Percentiles rank a stretch among this genome's conserved stretches.
Evolutionary conservation across 768 basidiomycete species (phyloP).

Genomic region (Gautieria morchelliformis): DNA sequence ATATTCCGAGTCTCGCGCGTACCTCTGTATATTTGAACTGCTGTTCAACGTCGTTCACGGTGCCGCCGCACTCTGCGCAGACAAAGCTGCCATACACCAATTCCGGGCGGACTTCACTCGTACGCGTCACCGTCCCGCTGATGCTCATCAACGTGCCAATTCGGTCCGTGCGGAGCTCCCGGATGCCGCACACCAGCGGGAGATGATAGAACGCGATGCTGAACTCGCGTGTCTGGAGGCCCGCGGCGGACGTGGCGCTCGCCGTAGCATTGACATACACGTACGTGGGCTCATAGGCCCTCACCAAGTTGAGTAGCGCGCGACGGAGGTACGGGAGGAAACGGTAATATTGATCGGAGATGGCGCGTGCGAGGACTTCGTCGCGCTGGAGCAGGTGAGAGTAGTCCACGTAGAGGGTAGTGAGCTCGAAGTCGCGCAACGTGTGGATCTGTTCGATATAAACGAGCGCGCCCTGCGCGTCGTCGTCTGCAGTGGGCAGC

Average conservation of each 20-base stretch:
- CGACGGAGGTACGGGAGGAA: conserved; percentile 92
- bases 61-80: conserved; percentile 80
- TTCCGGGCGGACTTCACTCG: conserved; percentile 95
- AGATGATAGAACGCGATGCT: conserved; percentile 92
- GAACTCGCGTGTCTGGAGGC: conserved; percentile 88
- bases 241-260: conserved; percentile 78
- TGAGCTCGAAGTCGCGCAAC: conserved; percentile 90
- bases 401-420: conserved; percentile 95
- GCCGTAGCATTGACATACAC: conserved; percentile 89
- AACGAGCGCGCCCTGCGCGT: conserved; percentile 53
- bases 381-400: conserved; percentile 83
- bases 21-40: conserved; percentile 99
- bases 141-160: conserved; percentile 94
- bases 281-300: conserved; percentile 86
- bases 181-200: conserved; percentile 88
- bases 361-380: conserved; percentile 88
- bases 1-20: conserved; percentile 1
- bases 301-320: conserved; percentile 82
- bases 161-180: conserved; percentile 84
- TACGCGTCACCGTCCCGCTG: conserved; percentile 94
- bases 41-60: conserved; percentile 91
- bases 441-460: conserved; percentile 92
- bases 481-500: conserved; percentile 61
- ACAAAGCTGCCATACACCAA: conserved; percentile 87
- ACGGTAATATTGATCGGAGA: conserved; percentile 92